Base-by-base conservation (phyloP, 2,329 filamentous ascomycete species). In the Cyclaneusma minus region DNA sequence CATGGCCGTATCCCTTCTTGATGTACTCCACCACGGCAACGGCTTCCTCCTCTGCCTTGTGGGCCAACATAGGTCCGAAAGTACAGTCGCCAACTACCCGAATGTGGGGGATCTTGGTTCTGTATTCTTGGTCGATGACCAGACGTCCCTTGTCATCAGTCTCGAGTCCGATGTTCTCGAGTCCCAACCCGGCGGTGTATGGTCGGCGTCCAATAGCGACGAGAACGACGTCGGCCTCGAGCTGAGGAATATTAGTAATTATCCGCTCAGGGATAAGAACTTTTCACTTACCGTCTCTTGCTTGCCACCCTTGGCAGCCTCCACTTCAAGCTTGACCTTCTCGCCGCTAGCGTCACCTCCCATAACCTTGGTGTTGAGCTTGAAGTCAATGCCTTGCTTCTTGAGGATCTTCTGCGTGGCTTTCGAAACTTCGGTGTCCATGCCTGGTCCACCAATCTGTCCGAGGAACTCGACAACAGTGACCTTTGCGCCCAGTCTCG, bases 381-480 rank as follows among this genome's bases (percentile, higher is more conserved):
- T 94, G 69, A 98, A 98, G 49, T 93, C 89, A 52, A 98, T 78
- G 34, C 87, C 89, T 63, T 98, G 89, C 68, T 93, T 95, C 52
- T 71, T 71, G 38, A 98, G 70, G 36, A 92, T 75, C 68, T 93
- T 95, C 56, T 94, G 85, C 22, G 80, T 65, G 46, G 71, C 62
- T 66, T 95, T 98, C 48, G 85, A 70, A 45, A 95, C 81, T 54
- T 98, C 89, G 24, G 67, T 56, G 51, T 98, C 89, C 89, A 98
- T 98, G 44, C 89, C 89, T 25, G 89, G 89, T 31, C 89, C 89
- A 56, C 89, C 89, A 41, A 98, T 95, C 62, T 94, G 85, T 46
- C 76, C 72, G 30, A 98, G 64, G 60, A 89, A 98, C 59, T 98
- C 89, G 31, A 98, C 85, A 32, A 98, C 85, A 35, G 89, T 98